A percentile compares a stretch with the other conserved stretches of the same genome.
These are phyloP conservation scores for Xylariaceae sp. DNA, from an alignment of 2,329 filamentous ascomycete species.

Conservation along the genomic window DNA sequence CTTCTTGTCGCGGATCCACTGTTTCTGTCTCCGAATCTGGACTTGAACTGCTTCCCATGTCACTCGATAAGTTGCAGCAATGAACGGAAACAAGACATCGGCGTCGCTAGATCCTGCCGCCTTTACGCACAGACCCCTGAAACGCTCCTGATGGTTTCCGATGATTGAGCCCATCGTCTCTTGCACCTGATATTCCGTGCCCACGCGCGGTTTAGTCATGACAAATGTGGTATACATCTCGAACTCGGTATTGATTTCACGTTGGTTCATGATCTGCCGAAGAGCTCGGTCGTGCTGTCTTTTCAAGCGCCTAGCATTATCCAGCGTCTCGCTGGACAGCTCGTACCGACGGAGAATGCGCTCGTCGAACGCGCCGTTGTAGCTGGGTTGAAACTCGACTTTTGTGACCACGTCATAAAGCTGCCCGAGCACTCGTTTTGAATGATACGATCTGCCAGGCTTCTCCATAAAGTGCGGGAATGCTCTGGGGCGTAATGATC, in stretches of 20 bases:
- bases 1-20: conserved; percentile 30
- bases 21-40: conserved; percentile 45
- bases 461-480: conserved; percentile 92
- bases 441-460: conserved; percentile 55
- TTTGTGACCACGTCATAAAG: conserved; percentile 71
- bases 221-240: conserved; percentile 88
- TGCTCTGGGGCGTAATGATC: conserved; percentile 50
- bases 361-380: conserved; percentile 66
- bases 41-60: conserved; percentile 65
- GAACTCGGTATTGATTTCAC: conserved; percentile 80
- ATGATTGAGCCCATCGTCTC: conserved; percentile 74
- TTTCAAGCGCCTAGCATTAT: conserved; percentile 63
- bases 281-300: conserved; percentile 70
- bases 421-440: conserved; percentile 66
- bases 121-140: conserved; percentile 60
- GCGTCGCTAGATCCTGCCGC: conserved; percentile 57
- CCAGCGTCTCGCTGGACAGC: conserved; percentile 49
- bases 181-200: conserved; percentile 76
- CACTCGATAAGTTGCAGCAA: conserved; percentile 82
- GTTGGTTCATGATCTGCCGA: conserved; percentile 75
- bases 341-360: conserved; percentile 63
- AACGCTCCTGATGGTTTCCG: conserved; percentile 60
- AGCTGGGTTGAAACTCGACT: conserved; percentile 68
- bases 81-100: conserved; percentile 60
- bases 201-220: conserved; percentile 65